Conservation (phyloP, 495 filamentous ascomycete species). For the Neurospora sp. region DNA sequence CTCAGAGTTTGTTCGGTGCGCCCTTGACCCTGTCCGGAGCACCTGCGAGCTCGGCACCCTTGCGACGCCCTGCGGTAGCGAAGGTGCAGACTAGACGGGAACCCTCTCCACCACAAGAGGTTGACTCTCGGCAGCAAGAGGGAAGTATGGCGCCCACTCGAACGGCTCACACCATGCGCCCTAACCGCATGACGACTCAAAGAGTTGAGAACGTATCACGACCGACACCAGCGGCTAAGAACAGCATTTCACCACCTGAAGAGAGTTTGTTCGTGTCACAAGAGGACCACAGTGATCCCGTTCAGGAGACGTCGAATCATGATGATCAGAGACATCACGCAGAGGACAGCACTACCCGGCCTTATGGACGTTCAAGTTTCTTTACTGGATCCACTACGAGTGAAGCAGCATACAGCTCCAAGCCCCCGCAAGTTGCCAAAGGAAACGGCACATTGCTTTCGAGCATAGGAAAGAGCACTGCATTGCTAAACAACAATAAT, state of each 20-base stretch:
- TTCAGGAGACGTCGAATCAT: background rate
- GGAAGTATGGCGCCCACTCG: background rate
- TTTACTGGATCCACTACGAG: background rate
- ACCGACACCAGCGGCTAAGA: background rate
- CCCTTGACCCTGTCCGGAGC: slow-evolving; percentile 32
- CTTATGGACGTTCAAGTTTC: background rate
- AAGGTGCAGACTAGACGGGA: background rate
- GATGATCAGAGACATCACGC: background rate
- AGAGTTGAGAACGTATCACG: background rate
- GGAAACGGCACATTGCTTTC: background rate
- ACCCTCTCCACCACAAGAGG: slow-evolving; percentile 5
- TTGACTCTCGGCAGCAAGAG: background rate
- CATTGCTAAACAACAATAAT: background rate
- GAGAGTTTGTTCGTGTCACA: background rate
- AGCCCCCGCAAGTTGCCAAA: background rate
- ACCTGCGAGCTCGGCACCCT: slow-evolving; percentile 26
- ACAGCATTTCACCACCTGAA: background rate
- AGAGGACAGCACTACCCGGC: background rate
- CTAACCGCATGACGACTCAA: background rate
- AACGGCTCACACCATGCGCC: background rate
- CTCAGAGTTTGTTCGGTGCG: slow-evolving; percentile 42
- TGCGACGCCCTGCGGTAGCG: slow-evolving; percentile 9
- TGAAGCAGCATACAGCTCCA: background rate
- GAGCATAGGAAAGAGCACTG: background rate
- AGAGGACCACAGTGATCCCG: background rate